Evolutionary conservation across 176 grass and related monocot species (phyloP), one percentile per base, ranked within the genome.

Genomic region (Themeda triandra): DNA sequence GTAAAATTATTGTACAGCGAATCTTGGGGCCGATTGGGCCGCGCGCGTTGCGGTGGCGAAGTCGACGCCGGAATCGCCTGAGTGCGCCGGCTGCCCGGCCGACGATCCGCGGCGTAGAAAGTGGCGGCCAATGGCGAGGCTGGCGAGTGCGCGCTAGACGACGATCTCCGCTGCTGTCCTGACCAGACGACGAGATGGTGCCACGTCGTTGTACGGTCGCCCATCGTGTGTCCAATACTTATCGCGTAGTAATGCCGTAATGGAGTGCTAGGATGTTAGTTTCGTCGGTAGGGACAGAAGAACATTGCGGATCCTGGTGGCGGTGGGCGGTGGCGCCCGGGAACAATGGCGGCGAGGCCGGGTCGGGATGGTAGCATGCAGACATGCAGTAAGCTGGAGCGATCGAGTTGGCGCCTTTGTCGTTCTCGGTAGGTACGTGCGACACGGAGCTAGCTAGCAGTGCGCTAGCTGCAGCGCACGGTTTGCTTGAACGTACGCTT

Each of bases 31-130:
- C 60, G 85, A 87, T 87, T 81, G 85, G 78, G 45, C 85, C 25
- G 69, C 45, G 77, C 51, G 46, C 18, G 6, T 19, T n/a, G n/a
- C n/a, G n/a, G 51, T 10, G 9, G 53, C 21, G 53, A 58, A 17
- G 84, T 86, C 76, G 30, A 49, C 35, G 69, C 77, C 40, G 58
- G 67, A 63, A 80, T 86, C 84, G 69, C 58, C 58, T 86, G 39
- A 66, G 66, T 79, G 67, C 76, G 76, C 76, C 37, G 69, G 32
- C 27, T 24, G 33, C 14, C 42, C 9, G 11, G 33, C 35, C 36
- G 15, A 32, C 69, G 4, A 1, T 30, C 27, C 27, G 19, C 40
- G 28, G 17, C 48, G 21, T 12, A 8, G 25, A 21, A 69, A 63
- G 19, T 36, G 23, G 40, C 48, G 35, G 75, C 36, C 35, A 40